These are phyloP conservation scores for Phytophthora sojae DNA, from an alignment of 352 stramenopile genomes.

Conservation along the genomic window DNA sequence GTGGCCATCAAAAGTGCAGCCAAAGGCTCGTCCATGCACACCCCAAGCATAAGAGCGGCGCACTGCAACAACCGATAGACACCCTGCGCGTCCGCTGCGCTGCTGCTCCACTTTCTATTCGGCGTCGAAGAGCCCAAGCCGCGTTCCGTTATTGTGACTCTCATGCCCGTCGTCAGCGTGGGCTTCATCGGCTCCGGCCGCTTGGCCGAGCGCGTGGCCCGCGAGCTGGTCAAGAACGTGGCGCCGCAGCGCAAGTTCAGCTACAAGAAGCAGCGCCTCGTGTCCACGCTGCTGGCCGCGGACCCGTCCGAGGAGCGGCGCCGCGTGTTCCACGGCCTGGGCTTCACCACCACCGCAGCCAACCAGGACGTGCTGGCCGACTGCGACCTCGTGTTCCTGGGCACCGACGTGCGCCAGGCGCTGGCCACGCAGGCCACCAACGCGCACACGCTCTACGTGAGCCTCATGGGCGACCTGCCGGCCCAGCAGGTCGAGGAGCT, in stretches of 20 bases:
- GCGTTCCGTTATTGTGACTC: no score
- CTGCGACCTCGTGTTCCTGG: constrained; percentile 78
- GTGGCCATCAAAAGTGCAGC: neutral
- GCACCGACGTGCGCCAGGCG: constrained; percentile 59
- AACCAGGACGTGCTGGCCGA: constrained; percentile 70
- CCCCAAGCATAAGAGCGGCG: neutral
- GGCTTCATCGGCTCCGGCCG: constrained; percentile 79
- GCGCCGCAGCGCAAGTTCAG: constrained; percentile 67
- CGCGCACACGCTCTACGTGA: constrained; percentile 70
- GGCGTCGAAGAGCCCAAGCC: constrained; percentile 8
- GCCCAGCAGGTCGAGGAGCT: constrained; percentile 62
- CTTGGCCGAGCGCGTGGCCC: constrained; percentile 69
- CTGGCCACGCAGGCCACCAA: constrained; percentile 41
- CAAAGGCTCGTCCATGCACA: neutral
- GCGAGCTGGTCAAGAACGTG: constrained; percentile 69
- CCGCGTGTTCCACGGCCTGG: constrained; percentile 63
- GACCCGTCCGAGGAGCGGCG: constrained; percentile 67
- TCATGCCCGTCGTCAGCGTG: constrained; percentile 61
- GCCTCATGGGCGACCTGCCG: constrained; percentile 71
- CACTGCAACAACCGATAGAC: constrained; percentile 3
- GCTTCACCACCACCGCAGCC: constrained; percentile 68
- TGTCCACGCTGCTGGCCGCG: constrained; percentile 71
- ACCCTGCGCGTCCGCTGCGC: no score
- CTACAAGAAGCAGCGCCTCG: constrained; percentile 79
- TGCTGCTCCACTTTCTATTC: constrained; percentile 23